phyloP scores from a whole-genome alignment of 1,284 basidiomycete species.

The Rhodofomes roseus region DNA sequence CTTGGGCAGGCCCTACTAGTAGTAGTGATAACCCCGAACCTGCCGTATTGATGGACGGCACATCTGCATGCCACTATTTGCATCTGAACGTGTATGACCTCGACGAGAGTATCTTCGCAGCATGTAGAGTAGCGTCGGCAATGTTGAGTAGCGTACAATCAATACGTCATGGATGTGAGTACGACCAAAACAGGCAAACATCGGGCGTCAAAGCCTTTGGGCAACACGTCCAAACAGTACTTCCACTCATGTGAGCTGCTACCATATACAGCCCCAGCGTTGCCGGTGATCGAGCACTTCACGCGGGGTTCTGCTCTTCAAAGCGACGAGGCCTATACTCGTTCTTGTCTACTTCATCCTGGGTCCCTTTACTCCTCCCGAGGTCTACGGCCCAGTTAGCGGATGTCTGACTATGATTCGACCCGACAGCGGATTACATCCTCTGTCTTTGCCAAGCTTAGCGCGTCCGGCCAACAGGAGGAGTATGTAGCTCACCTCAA shows the following conservation, averaged over 20 bases:
- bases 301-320: neutral
- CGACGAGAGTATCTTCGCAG: no score
- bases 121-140: no score
- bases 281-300: neutral
- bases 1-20: no score
- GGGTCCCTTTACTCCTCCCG: neutral
- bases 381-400: neutral
- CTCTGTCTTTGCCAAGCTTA: constrained; percentile 78
- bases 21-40: no score
- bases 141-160: neutral
- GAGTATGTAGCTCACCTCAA: constrained; percentile 83
- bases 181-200: neutral
- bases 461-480: constrained; percentile 67
- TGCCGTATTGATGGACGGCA: no score
- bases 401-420: constrained; percentile 55
- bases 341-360: neutral
- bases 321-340: neutral
- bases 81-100: no score
- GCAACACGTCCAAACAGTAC: constrained; percentile 20
- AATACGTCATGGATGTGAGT: neutral
- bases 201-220: constrained; percentile 18
- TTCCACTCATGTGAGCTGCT: neutral
- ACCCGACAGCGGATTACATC: constrained; percentile 68
- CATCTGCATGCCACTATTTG: no score
- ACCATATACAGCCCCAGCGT: neutral